A percentile compares a stretch with the other conserved stretches of the same genome.
Evolutionary conservation across 768 basidiomycete genomes (phyloP).

Genomic region (Candolleomyces eurysporus): DNA sequence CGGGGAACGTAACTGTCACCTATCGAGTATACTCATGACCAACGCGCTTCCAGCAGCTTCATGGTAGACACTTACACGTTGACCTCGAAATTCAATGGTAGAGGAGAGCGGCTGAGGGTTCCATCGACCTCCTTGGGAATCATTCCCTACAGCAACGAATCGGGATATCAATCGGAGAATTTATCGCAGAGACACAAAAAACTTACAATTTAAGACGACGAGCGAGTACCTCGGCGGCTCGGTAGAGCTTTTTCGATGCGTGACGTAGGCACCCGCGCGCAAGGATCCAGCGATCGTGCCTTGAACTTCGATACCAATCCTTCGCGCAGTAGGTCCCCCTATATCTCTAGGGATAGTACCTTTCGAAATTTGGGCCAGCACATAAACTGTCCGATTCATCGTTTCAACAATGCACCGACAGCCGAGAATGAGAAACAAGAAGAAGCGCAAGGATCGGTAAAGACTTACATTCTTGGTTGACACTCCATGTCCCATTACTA

Average conservation of each 20-base stretch:
- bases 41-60: background rate
- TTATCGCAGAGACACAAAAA: background rate
- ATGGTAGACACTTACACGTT: slow-evolving; percentile 39
- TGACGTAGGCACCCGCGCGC: slow-evolving; percentile 61
- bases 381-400: slow-evolving; percentile 43
- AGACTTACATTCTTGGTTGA: slow-evolving; percentile 68
- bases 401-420: background rate
- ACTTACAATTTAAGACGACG: slow-evolving; percentile 65
- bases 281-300: slow-evolving; percentile 54
- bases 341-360: slow-evolving; percentile 64
- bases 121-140: slow-evolving; percentile 44
- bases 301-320: slow-evolving; percentile 58
- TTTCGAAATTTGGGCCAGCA: slow-evolving; percentile 70
- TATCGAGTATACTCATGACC: slow-evolving; percentile 17
- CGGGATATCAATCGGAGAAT: background rate
- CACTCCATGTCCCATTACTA: slow-evolving; percentile 52
- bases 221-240: slow-evolving; percentile 68
- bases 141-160: slow-evolving; percentile 36
- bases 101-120: slow-evolving; percentile 51
- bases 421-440: background rate
- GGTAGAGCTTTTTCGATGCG: slow-evolving; percentile 45
- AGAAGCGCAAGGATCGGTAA: background rate
- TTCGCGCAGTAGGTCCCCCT: slow-evolving; percentile 62
- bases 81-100: slow-evolving; percentile 64
- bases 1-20: slow-evolving; percentile 70